Evolutionary conservation across 1,284 basidiomycete genomes (phyloP), one percentile per base, ranked within the genome.

Genomic region (Kwoniella shivajii): DNA sequence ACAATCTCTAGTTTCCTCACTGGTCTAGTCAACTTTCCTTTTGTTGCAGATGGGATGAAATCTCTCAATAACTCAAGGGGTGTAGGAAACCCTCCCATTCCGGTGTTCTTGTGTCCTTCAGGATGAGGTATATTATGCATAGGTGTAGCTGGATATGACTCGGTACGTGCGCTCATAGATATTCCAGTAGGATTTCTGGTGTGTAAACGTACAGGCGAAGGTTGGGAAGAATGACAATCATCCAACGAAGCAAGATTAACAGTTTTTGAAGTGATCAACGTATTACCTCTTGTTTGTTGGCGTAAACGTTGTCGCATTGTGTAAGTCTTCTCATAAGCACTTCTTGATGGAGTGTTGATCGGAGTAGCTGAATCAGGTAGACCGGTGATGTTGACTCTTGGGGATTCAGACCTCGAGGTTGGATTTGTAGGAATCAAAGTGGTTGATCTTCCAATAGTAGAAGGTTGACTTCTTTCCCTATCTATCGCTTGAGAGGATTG

Each of bases 81-180:
- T 1, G 59, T 61, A 3, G 67, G 61, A 33, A 69, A 69, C 2
- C 67, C 67, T 13, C 67, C 67, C 42, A 59, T 44, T 10, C 67
- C 67, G 14, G 57, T 60, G 31, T 69, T 49, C 31, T 60, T 61
- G 31, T 45, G 53, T 6, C 56, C 48, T 30, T 41, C 16, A 3
- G 57, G 59, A 14, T 27, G 29, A 1, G 55, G 61, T 3, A 58
- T 39, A n/a, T 34, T 37, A 29, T 38, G 30, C 3, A 31, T 34
- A 22, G 26, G 33, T 24, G n/a, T 11, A 27, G 43, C 27, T 10
- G 44, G 52, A 5, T 18, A 26, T n/a, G 50, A 51, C n/a, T 24
- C 43, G 18, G 37, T 33, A 24, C 41, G 50, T 16, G 27, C n/a
- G 9, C 30, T 27, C 10, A 22, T 42, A 10, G n/a, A 30, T 38